Evolutionary conservation across 805 yeast species (phyloP), one percentile per base, ranked within the genome.

Genomic region (Saturnispora dispora): DNA sequence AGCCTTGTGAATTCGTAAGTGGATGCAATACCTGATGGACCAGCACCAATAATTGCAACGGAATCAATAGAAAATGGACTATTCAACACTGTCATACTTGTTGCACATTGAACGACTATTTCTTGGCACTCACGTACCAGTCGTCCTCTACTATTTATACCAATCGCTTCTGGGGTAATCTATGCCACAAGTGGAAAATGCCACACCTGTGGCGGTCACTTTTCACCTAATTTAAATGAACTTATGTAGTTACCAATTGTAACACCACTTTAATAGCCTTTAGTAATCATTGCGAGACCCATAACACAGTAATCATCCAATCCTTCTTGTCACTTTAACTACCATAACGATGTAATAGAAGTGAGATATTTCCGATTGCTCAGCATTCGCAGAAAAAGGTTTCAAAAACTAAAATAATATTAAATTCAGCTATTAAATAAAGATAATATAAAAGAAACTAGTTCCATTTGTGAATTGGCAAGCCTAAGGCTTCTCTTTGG

Each of bases 21-120:
- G 1, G 72, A 40, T 0, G 74, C 69, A 4, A 71, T 59, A 1
- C 75, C 74, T 2, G 72, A 68, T 2, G 73, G 72, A n/a, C 74
- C 75, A 5, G 71, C 73, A 7, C 74, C 75, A 23, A 71, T 63
- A n/a, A 70, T 64, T n/a, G 73, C 75, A 6, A 70, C 63, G 2
- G 55, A 46, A 18, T 55, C 54, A 11, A 57, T 36, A 23, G 50
- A 37, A 42, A 47, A 50, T 20, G 35, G 44, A 9, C 27, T 32
- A 10, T 49, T 13, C 2, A 28, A 28, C 30, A 52, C 30, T 0
- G 57, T 52, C 57, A 52, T 52, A 41, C 23, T 13, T 46, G 33
- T 5, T 3, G n/a, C n/a, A n/a, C n/a, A n/a, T n/a, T n/a, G n/a
- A n/a, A n/a, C n/a, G 10, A 18, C 13, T 10, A 18, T 8, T 37